Percentiles rank a stretch among this genome's conserved stretches.
Evolutionary conservation across 768 basidiomycete species (phyloP).

Genomic region (Rhodosporidiobolus sp.): DNA sequence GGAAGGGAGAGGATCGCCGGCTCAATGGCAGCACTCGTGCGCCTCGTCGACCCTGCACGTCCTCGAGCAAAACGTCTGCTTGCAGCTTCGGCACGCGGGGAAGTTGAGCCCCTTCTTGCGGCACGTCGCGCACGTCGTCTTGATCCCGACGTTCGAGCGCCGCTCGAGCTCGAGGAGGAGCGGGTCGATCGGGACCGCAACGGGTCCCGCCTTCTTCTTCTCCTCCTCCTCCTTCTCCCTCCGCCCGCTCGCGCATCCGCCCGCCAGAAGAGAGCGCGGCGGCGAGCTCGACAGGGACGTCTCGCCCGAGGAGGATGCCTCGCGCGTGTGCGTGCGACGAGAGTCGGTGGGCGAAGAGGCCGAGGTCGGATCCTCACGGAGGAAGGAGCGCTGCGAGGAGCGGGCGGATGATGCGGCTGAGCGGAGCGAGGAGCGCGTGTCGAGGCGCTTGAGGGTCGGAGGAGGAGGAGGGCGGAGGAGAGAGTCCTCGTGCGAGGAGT

Average conservation of each 20-base stretch:
- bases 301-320: not conserved
- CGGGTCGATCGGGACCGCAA: constrained; percentile 38
- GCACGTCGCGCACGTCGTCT: constrained; percentile 38
- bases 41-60: constrained; percentile 18
- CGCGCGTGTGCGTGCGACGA: not conserved
- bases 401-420: not conserved
- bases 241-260: no score
- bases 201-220: no score
- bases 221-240: no score
- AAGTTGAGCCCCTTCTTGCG: constrained; percentile 38
- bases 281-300: not conserved
- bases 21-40: constrained; percentile 3
- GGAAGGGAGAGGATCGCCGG: no score
- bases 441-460: no score
- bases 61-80: constrained; percentile 33
- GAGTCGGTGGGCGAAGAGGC: not conserved
- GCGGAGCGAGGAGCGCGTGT: no score
- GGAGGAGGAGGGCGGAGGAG: not conserved
- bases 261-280: no score
- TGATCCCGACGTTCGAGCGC: constrained; percentile 28
- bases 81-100: constrained; percentile 31
- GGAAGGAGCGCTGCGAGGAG: constrained; percentile 19
- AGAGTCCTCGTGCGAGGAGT: not conserved
- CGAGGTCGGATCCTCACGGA: constrained; percentile 13
- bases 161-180: constrained; percentile 41